Percentiles rank a stretch among this genome's conserved stretches.
phyloP scores from a whole-genome alignment of 257 asterid genomes.

The Solanum neorickii region DNA sequence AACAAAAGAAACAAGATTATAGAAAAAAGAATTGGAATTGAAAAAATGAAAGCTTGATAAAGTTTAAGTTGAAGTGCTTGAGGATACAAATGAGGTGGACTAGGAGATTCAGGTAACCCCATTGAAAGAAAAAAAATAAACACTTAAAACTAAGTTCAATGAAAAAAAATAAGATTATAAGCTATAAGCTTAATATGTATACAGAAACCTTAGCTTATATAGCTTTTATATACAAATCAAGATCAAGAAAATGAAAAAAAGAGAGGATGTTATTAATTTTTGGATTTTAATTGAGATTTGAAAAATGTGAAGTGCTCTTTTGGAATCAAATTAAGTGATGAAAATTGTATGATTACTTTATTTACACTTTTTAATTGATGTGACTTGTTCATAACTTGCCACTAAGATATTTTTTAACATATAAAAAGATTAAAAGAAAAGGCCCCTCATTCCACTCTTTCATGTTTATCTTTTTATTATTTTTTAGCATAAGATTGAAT shows the following conservation, averaged over 20 bases:
- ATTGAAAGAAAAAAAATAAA: background rate
- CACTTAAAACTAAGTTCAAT: background rate
- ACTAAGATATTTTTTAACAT: background rate
- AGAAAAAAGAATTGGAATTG: slow-evolving; percentile 76
- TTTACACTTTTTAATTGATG: background rate
- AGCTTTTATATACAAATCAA: background rate
- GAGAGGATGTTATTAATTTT: background rate
- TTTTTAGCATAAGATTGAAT: background rate
- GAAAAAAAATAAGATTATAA: background rate
- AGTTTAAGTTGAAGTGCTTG: slow-evolving; percentile 59
- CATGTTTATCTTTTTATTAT: background rate
- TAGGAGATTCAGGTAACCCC: slow-evolving; percentile 27
- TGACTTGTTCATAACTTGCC: slow-evolving; percentile 1
- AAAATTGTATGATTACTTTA: background rate
- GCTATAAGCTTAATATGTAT: background rate
- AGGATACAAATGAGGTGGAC: slow-evolving; percentile 55
- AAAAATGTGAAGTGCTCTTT: background rate
- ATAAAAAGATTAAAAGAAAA: background rate
- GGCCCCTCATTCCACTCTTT: background rate
- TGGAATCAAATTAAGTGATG: background rate
- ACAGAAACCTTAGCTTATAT: background rate
- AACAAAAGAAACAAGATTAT: slow-evolving; percentile 61
- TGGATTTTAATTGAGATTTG: background rate
- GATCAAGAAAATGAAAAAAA: background rate
- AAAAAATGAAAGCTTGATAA: slow-evolving; percentile 76